Evolutionary conservation across 1,139 yeast genomes (phyloP), one percentile per base, ranked within the genome.

Genomic region (Kurtzmaniella quercitrusa): DNA sequence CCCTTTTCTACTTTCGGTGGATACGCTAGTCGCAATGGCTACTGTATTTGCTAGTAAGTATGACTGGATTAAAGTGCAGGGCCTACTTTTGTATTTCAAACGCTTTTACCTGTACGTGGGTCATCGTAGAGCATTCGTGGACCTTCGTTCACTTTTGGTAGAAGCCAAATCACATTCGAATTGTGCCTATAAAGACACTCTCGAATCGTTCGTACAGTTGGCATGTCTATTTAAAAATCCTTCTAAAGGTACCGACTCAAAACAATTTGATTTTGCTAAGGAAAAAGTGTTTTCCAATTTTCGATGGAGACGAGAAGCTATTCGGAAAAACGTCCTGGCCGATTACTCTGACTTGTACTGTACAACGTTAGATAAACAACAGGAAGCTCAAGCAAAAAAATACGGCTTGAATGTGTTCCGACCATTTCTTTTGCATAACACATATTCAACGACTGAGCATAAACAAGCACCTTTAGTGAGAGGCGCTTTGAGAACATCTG

Each of bases 21-120:
- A 50, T 1, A 40, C 53, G 2, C 39, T 72, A 3, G 63, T 58
- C 40, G 48, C 43, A 6, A 46, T 72, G 8, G 61, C 67, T 0
- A 38, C 50, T 2, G 59, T 71, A 1, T 71, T 66, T 44, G 54
- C 53, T 12, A 56, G 54, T n/a, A 52, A 63, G 35, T 52, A 54
- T 7, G 65, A 65, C 43, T 49, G 59, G 1, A 47, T 46, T 8
- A 54, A 66, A 41, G 53, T 69, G 2, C 50, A 57, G 11, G 74
- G 75, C 0, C 40, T 70, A 15, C 36, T 62, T 6, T 53, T 50
- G 9, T 71, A 71, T 47, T 68, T 71, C 52, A 63, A 66, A 47
- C 50, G 73, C 35, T 71, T 61, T 46, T 71, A 68, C 51, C 70
- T 76, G 0, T 60, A 61, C 38, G 50, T 55, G 15, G 59, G 64